Base-by-base conservation (phyloP, 495 filamentous ascomycete species). In the Trichoderma erinaceum region DNA sequence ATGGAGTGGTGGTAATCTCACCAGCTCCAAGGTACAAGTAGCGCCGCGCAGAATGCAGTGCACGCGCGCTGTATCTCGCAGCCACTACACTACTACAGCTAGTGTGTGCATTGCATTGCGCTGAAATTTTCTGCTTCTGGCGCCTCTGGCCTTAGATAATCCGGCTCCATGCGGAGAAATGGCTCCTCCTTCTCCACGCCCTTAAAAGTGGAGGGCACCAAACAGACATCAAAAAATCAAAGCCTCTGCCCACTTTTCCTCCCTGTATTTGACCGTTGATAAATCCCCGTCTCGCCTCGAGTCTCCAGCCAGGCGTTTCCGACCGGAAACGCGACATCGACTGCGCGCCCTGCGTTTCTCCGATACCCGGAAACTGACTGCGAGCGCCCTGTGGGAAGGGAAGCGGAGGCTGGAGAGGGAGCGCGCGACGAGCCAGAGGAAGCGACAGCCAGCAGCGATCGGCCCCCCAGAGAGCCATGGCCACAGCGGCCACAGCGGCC, bases 251-350 rank as follows among this genome's bases (percentile, higher is more conserved):
- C 56, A 61, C 56, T 61, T 61, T 61, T 61, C 27, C 56, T 61
- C 56, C 56, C 56, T 61, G 56, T 61, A 61, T 61, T 61, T 61
- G 56, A 61, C 56, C 56, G 56, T 61, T 61, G 56, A 61, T 61
- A 61, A 61, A 61, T 61, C 56, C 56, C 56, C 56, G 56, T 61
- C 56, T 61, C 56, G 56, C 56, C 56, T 61, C 56, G 56, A 29
- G 56, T 32, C 56, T 61, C 56, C 50, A 56, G 50, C 50, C 50
- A 56, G 50, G 50, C 50, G 50, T 56, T 56, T 56, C 50, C 50
- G 50, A 56, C 50, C 56, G 56, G 25, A 32, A 61, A 61, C 56
- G 27, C 25, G 56, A 27, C 56, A 29, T 15, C n/a, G 56, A 3
- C 18, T 56, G 18, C 21, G 50, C 50, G 50, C 50, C 21, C 25